Evolutionary conservation across 2,329 filamentous ascomycete genomes (phyloP).

Genomic region (Aaosphaeria arxii): DNA sequence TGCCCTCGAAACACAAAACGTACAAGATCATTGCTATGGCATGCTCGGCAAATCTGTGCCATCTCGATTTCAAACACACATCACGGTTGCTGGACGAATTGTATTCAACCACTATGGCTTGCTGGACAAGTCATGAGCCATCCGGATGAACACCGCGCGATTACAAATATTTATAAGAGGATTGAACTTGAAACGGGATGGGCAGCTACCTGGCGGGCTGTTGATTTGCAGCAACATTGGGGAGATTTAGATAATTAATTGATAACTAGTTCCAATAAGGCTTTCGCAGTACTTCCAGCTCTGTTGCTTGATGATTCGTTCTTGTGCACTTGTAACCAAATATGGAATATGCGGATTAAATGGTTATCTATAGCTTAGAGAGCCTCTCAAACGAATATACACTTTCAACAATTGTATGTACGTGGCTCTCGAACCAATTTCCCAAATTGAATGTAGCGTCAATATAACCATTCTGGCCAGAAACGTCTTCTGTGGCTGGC

Average conservation of each 20-base stretch:
- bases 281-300: too few relatives aligned
- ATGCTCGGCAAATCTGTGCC: slow-evolving; percentile 46
- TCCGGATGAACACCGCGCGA: slow-evolving; percentile 41
- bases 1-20: slow-evolving; percentile 21
- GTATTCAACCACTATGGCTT: slow-evolving; percentile 48
- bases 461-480: too few relatives aligned
- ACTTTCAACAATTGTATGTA: too few relatives aligned
- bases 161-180: slow-evolving; percentile 43
- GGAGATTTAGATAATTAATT: slow-evolving; percentile 30
- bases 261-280: too few relatives aligned
- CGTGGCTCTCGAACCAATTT: too few relatives aligned
- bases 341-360: too few relatives aligned
- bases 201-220: slow-evolving; percentile 46
- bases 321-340: too few relatives aligned
- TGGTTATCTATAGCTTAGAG: too few relatives aligned
- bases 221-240: slow-evolving; percentile 54
- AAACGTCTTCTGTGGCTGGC: too few relatives aligned
- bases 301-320: too few relatives aligned
- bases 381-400: too few relatives aligned
- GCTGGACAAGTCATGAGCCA: slow-evolving; percentile 49
- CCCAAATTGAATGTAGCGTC: too few relatives aligned
- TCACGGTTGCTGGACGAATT: slow-evolving; percentile 47
- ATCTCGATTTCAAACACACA: slow-evolving; percentile 46
- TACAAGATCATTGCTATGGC: slow-evolving; percentile 43
- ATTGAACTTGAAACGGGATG: not conserved